phyloP scores from a whole-genome alignment of 1,139 yeast species.

The Blastobotrys ciferrii region DNA sequence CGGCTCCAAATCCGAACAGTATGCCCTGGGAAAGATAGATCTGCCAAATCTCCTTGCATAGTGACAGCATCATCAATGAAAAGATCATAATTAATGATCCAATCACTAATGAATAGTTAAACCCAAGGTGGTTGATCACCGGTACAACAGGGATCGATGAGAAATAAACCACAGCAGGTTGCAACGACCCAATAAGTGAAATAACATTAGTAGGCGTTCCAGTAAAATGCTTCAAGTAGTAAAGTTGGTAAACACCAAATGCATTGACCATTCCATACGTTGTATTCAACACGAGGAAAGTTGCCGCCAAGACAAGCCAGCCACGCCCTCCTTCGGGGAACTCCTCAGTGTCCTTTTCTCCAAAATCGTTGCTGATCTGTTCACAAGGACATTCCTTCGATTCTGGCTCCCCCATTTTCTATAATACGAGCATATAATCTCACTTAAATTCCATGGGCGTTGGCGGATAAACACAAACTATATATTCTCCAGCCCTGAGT shows the following conservation, averaged over 20 bases:
- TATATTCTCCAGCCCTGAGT: no score
- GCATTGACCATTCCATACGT: slow-evolving; percentile 51
- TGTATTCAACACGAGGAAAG: slow-evolving; percentile 23
- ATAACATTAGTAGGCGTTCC: slow-evolving; percentile 39
- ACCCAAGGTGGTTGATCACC: slow-evolving; percentile 48
- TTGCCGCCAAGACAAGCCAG: slow-evolving; percentile 30
- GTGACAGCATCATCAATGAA: slow-evolving; percentile 52
- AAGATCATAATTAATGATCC: slow-evolving; percentile 49
- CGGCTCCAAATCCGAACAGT: slow-evolving; percentile 49
- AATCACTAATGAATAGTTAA: slow-evolving; percentile 25
- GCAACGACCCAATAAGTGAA: slow-evolving; percentile 58
- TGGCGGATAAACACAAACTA: no score
- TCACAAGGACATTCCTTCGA: neutral
- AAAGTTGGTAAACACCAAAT: slow-evolving; percentile 57
- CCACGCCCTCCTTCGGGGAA: slow-evolving; percentile 29
- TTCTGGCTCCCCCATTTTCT: neutral
- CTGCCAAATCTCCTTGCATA: slow-evolving; percentile 51
- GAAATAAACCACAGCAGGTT: slow-evolving; percentile 45
- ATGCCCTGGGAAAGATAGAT: slow-evolving; percentile 55
- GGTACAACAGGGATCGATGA: slow-evolving; percentile 49
- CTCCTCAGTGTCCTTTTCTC: slow-evolving; percentile 14
- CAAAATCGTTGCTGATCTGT: neutral
- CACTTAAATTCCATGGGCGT: no score
- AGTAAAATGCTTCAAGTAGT: slow-evolving; percentile 46
- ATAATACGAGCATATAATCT: no score